phyloP scores from a whole-genome alignment of 148 eudicot species.

The Camellia granthamiana region DNA sequence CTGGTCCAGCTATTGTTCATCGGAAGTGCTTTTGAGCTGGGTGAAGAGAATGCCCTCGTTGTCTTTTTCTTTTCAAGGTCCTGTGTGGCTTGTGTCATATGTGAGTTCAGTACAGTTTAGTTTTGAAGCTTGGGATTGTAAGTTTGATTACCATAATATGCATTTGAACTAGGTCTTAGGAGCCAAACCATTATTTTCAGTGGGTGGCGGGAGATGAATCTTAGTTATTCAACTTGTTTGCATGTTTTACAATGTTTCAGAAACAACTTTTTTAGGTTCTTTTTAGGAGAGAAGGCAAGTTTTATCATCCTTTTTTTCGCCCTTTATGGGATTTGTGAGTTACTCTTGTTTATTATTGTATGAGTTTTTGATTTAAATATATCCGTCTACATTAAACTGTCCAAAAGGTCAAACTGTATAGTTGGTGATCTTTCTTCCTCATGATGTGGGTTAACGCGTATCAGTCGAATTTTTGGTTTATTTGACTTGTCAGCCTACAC shows the following conservation, averaged over 20 bases:
- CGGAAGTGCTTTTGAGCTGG: slow-evolving; percentile 25
- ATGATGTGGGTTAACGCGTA: too few species aligned
- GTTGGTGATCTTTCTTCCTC: too few species aligned
- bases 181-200: slow-evolving; percentile 4
- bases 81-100: slow-evolving; percentile 2
- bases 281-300: slow-evolving; percentile 9
- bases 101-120: slow-evolving; percentile 6
- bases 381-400: background rate
- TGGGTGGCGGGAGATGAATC: slow-evolving; percentile 10
- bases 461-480: background rate
- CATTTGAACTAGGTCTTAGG: slow-evolving; percentile 8
- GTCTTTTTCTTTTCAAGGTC: background rate
- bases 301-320: background rate
- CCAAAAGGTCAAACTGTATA: background rate
- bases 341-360: background rate
- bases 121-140: slow-evolving; percentile 12
- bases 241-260: background rate
- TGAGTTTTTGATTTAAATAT: background rate
- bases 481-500: background rate
- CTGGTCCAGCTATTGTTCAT: slow-evolving; percentile 26
- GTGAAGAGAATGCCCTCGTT: background rate
- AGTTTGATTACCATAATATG: slow-evolving; percentile 6
- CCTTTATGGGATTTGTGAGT: background rate
- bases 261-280: background rate
- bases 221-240: background rate